Conservation (phyloP, 192 early-diverging fungal species). For the Linnemannia schmuckeri region DNA sequence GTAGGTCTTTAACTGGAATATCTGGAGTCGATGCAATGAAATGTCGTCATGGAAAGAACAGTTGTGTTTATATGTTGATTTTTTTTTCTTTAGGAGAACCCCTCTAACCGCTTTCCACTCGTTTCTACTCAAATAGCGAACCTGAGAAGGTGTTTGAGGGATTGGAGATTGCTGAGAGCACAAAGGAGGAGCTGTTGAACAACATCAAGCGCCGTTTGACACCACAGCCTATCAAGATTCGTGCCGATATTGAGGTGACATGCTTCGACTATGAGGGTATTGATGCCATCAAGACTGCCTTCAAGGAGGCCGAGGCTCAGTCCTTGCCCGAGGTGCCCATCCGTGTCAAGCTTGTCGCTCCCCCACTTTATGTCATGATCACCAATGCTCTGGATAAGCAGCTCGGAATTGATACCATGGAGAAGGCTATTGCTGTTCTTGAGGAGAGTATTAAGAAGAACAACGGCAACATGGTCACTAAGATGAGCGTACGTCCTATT, state of each 20-base stretch:
- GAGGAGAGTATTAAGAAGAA: slow-evolving; percentile 83
- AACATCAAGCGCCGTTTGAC: slow-evolving; percentile 93
- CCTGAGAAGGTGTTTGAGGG: slow-evolving; percentile 89
- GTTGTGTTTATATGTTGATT: background rate
- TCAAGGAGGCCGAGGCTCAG: slow-evolving; percentile 88
- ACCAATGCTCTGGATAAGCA: slow-evolving; percentile 88
- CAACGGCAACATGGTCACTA: slow-evolving; percentile 81
- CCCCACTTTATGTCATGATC: slow-evolving; percentile 94
- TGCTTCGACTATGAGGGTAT: slow-evolving; percentile 97
- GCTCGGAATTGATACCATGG: slow-evolving; percentile 87
- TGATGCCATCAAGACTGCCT: slow-evolving; percentile 92
- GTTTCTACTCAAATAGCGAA: slow-evolving; percentile 64
- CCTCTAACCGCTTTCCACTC: background rate
- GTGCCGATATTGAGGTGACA: slow-evolving; percentile 94
- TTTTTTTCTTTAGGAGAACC: slow-evolving; percentile 64
- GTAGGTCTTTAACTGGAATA: slow-evolving; percentile 59
- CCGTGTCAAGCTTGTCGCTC: slow-evolving; percentile 90
- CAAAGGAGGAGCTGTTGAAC: slow-evolving; percentile 81
- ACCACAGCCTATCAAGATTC: slow-evolving; percentile 96
- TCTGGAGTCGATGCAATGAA: background rate
- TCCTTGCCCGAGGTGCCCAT: slow-evolving; percentile 81
- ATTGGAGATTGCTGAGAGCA: slow-evolving; percentile 71
- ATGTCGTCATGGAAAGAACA: background rate
- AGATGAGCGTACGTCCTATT: slow-evolving; percentile 77
- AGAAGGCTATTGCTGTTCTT: slow-evolving; percentile 86